phyloP scores from a whole-genome alignment of 345 rosid genomes.

The Eutrema yunnanense region DNA sequence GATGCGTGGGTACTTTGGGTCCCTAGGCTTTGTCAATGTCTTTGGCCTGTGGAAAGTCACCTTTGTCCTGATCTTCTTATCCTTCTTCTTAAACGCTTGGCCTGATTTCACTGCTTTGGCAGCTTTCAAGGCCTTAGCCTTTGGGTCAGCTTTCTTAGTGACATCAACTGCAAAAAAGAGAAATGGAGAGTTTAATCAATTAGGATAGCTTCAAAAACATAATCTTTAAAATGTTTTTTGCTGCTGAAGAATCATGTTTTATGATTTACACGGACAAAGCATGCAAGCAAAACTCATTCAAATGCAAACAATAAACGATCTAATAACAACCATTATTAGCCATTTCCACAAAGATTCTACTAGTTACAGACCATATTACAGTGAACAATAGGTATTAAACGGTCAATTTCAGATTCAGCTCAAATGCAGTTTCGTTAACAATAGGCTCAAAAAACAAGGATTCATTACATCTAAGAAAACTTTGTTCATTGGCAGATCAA shows the following conservation, averaged over 20 bases:
- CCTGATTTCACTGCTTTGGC: constrained; percentile 65
- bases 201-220: background rate
- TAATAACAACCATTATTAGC: background rate
- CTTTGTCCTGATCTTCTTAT: constrained; percentile 28
- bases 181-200: background rate
- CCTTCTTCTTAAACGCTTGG: constrained; percentile 38
- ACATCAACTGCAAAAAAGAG: constrained; percentile 20
- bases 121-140: constrained; percentile 55
- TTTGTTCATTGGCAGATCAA: background rate
- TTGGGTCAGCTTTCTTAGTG: constrained; percentile 44
- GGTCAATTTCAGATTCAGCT: background rate
- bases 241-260: no score
- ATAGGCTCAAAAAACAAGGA: background rate
- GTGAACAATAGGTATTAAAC: background rate
- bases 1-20: constrained; percentile 20
- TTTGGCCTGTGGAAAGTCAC: constrained; percentile 36
- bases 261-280: background rate
- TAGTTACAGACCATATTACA: background rate
- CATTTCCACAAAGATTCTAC: background rate
- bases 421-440: background rate
- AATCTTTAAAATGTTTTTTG: background rate
- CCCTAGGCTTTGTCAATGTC: constrained; percentile 25
- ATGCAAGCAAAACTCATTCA: background rate
- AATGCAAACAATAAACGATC: background rate
- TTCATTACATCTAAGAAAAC: background rate